Evolutionary conservation across 768 basidiomycete genomes (phyloP).

Genomic region (Leccinum obscurum): DNA sequence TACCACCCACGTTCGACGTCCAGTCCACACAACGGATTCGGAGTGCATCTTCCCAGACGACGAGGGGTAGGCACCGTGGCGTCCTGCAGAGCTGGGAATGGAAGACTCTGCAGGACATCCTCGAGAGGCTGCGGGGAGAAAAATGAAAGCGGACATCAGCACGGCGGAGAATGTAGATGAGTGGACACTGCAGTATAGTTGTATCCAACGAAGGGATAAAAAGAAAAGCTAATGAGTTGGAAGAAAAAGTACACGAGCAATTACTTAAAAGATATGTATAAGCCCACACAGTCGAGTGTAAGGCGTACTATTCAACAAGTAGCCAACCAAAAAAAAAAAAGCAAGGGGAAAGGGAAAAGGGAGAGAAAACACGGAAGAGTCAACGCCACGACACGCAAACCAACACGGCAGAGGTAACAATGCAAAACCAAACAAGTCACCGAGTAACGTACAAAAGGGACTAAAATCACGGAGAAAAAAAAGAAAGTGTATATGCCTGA

Average conservation of each 20-base stretch:
- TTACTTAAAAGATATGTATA: conserved; percentile 16
- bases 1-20: neutral
- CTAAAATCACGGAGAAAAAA: neutral
- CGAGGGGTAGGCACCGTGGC: neutral
- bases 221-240: neutral
- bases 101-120: conserved; percentile 11
- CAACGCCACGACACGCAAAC: conserved; percentile 3
- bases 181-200: neutral
- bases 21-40: conserved; percentile 7
- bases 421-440: conserved; percentile 3
- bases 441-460: conserved; percentile 8
- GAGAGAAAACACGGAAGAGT: neutral
- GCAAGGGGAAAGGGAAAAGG: neutral
- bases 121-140: conserved; percentile 4
- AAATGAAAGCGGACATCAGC: neutral
- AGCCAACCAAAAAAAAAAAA: neutral
- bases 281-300: neutral
- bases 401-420: neutral
- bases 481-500: neutral
- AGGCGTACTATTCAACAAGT: neutral
- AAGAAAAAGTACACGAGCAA: conserved; percentile 2
- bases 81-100: conserved; percentile 13
- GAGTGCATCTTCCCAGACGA: conserved; percentile 22
- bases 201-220: neutral
- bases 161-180: neutral